A percentile compares a stretch with the other conserved stretches of the same genome.
These are phyloP conservation scores for Hygrophila difformis DNA, from an alignment of 257 asterid genomes.

Conservation along the genomic window DNA sequence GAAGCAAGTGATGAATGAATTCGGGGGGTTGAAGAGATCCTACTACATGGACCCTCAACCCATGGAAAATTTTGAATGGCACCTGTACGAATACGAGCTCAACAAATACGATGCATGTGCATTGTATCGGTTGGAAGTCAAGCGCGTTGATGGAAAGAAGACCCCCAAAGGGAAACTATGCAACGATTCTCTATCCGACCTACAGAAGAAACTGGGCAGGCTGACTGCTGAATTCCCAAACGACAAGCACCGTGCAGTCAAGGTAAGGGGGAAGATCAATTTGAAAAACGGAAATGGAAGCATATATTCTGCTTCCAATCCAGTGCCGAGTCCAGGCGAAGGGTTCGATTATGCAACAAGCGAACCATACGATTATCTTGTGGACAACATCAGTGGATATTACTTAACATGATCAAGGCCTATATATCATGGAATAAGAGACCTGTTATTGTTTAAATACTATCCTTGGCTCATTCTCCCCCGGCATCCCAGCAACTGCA, in stretches of 20 bases:
- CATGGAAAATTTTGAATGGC: constrained; percentile 77
- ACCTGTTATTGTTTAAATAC: too few relatives aligned
- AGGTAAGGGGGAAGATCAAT: constrained; percentile 41
- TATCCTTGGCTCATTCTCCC: too few relatives aligned
- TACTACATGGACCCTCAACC: constrained; percentile 99
- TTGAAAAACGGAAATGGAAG: constrained; percentile 26
- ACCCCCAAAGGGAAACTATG: constrained; percentile 63
- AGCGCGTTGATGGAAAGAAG: constrained; percentile 68
- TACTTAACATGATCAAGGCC: constrained; percentile 27
- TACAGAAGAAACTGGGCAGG: constrained; percentile 87
- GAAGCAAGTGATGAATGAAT: constrained; percentile 80
- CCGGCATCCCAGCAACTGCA: too few relatives aligned
- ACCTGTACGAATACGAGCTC: constrained; percentile 79
- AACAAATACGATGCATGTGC: constrained; percentile 64
- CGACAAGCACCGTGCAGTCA: constrained; percentile 37
- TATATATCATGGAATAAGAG: neutral
- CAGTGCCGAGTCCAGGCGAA: constrained; percentile 1
- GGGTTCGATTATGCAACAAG: constrained; percentile 31
- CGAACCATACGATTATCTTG: constrained; percentile 42
- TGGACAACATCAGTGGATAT: constrained; percentile 45
- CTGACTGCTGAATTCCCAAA: constrained; percentile 68
- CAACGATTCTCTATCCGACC: constrained; percentile 66
- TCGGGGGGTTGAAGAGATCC: constrained; percentile 87
- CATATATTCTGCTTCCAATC: constrained; percentile 20
- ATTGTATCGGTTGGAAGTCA: constrained; percentile 78